A percentile compares a stretch with the other conserved stretches of the same genome.
phyloP scores from a whole-genome alignment of 2,329 filamentous ascomycete species.

The Neocucurbitaria cava region DNA sequence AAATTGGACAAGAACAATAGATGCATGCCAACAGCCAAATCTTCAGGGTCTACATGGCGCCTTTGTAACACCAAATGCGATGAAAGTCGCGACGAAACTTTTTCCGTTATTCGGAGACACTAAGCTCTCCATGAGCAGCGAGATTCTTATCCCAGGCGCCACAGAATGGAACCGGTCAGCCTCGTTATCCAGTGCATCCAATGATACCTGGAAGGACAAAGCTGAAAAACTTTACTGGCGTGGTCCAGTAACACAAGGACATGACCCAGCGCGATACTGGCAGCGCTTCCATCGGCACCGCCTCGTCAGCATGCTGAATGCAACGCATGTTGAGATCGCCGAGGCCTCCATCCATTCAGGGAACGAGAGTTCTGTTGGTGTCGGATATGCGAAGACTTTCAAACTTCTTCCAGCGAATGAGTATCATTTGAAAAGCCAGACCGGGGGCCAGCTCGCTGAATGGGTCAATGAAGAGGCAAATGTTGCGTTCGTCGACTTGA shows the following conservation, averaged over 20 bases:
- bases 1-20: conserved; percentile 54
- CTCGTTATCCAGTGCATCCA: background rate
- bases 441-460: conserved; percentile 35
- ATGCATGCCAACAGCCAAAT: conserved; percentile 53
- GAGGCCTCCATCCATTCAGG: conserved; percentile 44
- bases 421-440: conserved; percentile 21
- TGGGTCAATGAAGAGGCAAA: conserved; percentile 50
- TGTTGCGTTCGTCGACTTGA: conserved; percentile 51
- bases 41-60: conserved; percentile 57
- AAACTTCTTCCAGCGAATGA: conserved; percentile 43
- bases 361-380: conserved; percentile 19
- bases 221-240: conserved; percentile 54
- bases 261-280: conserved; percentile 65
- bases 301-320: conserved; percentile 76
- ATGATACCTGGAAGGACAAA: conserved; percentile 51
- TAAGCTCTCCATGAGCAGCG: conserved; percentile 59
- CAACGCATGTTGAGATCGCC: conserved; percentile 60
- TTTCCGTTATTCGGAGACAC: conserved; percentile 59
- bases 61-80: conserved; percentile 55
- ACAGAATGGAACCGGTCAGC: conserved; percentile 52
- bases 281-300: conserved; percentile 76
- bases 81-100: conserved; percentile 52
- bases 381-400: conserved; percentile 48
- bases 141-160: conserved; percentile 57
- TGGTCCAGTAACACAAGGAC: conserved; percentile 56